These are phyloP conservation scores for Globisporangium acanthophoron DNA, from an alignment of 352 stramenopile genomes.

Conservation along the genomic window DNA sequence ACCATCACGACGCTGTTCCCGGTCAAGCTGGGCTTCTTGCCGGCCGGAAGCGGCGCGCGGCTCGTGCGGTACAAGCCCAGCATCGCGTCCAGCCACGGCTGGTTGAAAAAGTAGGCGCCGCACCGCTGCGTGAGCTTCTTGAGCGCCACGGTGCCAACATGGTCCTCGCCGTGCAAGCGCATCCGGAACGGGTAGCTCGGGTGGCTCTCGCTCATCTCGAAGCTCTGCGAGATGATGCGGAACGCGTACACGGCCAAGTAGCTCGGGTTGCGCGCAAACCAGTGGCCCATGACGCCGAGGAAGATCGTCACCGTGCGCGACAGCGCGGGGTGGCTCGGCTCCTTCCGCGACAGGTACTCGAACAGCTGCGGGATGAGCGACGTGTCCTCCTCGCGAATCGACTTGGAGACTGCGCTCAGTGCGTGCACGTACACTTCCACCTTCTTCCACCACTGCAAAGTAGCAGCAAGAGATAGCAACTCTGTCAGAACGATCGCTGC, in stretches of 20 bases:
- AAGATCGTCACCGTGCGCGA: conserved; percentile 64
- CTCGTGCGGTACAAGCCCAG: conserved; percentile 55
- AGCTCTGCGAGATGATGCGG: conserved; percentile 64
- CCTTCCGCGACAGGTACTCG: conserved; percentile 60
- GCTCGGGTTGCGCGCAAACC: conserved; percentile 64
- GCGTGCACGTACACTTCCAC: conserved; percentile 83
- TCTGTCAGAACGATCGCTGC: not conserved
- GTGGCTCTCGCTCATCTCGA: conserved; percentile 39
- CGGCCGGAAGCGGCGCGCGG: conserved; percentile 13
- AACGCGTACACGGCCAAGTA: conserved; percentile 56
- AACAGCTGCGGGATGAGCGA: conserved; percentile 69
- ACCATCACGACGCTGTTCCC: conserved; percentile 50
- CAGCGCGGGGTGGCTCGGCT: conserved; percentile 54
- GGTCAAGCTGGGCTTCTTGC: conserved; percentile 20
- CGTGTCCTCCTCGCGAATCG: conserved; percentile 70
- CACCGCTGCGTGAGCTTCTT: conserved; percentile 65
- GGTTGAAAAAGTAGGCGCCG: conserved; percentile 57
- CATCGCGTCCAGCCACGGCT: conserved; percentile 64
- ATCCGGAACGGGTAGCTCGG: conserved; percentile 37
- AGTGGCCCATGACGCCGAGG: conserved; percentile 60
- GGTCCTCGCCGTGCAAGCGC: conserved; percentile 41
- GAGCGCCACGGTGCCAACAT: conserved; percentile 63
- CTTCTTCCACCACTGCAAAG: conserved; percentile 56
- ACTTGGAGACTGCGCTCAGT: conserved; percentile 78
- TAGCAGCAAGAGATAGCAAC: conserved; percentile 6